These are phyloP conservation scores for Penicillium sp. DNA, from an alignment of 2,329 filamentous ascomycete species.

Conservation along the genomic window DNA sequence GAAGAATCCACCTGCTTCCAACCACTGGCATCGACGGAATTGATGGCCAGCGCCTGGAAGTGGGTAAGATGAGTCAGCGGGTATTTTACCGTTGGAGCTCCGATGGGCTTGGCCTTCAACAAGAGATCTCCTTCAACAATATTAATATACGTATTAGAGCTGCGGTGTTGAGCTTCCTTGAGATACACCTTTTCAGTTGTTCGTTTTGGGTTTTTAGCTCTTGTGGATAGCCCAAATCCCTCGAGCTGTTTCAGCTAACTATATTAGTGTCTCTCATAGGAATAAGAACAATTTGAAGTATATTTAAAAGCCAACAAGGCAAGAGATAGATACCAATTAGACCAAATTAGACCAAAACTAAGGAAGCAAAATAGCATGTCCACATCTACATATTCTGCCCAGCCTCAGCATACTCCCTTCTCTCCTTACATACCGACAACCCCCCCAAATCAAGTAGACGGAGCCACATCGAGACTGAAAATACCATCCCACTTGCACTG, in stretches of 20 bases:
- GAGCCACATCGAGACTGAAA: conserved; percentile 14
- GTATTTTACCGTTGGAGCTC: too few species aligned
- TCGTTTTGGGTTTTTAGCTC: neutral
- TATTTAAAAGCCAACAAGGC: neutral
- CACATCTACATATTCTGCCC: neutral
- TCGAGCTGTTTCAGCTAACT: neutral
- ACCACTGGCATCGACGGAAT: neutral
- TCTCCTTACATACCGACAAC: neutral
- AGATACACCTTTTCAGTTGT: too few species aligned
- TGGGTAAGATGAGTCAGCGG: conserved; percentile 3
- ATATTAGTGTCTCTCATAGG: too few species aligned
- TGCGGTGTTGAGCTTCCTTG: neutral
- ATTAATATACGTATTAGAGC: neutral
- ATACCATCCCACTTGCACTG: conserved; percentile 18
- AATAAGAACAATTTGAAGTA: neutral
- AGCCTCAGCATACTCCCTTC: neutral
- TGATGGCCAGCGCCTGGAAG: neutral
- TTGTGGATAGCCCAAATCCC: neutral
- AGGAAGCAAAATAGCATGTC: neutral
- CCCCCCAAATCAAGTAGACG: neutral
- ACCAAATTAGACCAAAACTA: neutral
- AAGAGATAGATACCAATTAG: too few species aligned
- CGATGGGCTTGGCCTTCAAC: too few species aligned
- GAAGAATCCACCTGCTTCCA: neutral
- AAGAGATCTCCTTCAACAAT: too few species aligned